A percentile compares a stretch with the other conserved stretches of the same genome.
These are phyloP conservation scores for Hypoxylon trugodes DNA, from an alignment of 495 filamentous ascomycete species.

Conservation along the genomic window DNA sequence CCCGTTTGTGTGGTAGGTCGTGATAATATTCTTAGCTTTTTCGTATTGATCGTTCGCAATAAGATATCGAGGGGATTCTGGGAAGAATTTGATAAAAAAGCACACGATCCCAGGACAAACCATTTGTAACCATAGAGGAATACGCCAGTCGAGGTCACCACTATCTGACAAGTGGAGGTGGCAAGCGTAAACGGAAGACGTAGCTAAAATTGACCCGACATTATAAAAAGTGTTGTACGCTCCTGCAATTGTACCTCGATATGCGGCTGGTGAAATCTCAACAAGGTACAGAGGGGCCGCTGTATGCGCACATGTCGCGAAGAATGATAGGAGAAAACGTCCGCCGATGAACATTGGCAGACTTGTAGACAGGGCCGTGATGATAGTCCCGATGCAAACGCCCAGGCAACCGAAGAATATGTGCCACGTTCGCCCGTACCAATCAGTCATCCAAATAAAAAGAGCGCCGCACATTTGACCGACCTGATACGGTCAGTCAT, in stretches of 20 bases:
- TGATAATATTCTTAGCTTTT: conserved; percentile 61
- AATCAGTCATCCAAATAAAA: conserved; percentile 45
- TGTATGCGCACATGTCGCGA: conserved; percentile 71
- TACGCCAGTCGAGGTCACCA: conserved; percentile 60
- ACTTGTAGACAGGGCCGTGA: conserved; percentile 47
- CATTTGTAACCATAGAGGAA: conserved; percentile 70
- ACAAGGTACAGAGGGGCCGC: conserved; percentile 78
- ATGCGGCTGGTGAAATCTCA: conserved; percentile 77
- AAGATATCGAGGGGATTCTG: conserved; percentile 52
- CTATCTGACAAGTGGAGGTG: conserved; percentile 47
- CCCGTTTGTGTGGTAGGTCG: conserved; percentile 67
- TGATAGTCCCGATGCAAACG: conserved; percentile 67
- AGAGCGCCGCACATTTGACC: conserved; percentile 44
- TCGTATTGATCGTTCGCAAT: conserved; percentile 64
- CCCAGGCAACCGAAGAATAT: conserved; percentile 66
- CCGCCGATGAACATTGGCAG: conserved; percentile 70
- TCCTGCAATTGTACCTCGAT: conserved; percentile 67
- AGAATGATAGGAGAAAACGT: conserved; percentile 80
- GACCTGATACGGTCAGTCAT: conserved; percentile 24
- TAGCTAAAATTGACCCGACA: conserved; percentile 62
- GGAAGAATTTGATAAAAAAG: conserved; percentile 49
- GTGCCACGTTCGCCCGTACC: conserved; percentile 56
- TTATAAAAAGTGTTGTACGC: conserved; percentile 66
- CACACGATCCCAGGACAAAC: conserved; percentile 58
- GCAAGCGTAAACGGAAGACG: conserved; percentile 48